phyloP scores from a whole-genome alignment of 306 rosid species.

The Glycine tomentella region DNA sequence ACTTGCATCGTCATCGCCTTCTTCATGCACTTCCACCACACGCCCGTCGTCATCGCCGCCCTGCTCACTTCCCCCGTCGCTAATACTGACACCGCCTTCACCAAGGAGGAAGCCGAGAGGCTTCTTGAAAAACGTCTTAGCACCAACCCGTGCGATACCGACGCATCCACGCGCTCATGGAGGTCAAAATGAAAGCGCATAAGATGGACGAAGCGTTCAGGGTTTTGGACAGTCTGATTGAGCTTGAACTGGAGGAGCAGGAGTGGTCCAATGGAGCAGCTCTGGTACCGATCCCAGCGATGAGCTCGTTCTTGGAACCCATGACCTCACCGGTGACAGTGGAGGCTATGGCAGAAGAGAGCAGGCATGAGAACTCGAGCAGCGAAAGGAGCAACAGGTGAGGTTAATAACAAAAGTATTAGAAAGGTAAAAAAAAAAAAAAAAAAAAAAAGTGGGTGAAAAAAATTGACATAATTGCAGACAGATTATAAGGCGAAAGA shows the following conservation, averaged over 20 bases:
- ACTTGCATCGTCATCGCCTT: constrained; percentile 69
- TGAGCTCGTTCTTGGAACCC: too few species aligned
- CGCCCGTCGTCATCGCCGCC: constrained; percentile 70
- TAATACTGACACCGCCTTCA: constrained; percentile 42
- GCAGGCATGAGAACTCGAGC: too few species aligned
- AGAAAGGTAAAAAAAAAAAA: too few species aligned
- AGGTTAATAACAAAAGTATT: too few species aligned
- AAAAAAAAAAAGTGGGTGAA: too few species aligned
- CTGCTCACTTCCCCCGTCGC: constrained; percentile 51
- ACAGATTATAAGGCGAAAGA: too few species aligned
- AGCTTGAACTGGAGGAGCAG: constrained; percentile 72
- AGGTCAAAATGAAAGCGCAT: constrained; percentile 61
- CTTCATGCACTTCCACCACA: constrained; percentile 65
- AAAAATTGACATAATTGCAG: too few species aligned
- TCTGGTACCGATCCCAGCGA: too few species aligned
- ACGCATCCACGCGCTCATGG: constrained; percentile 76
- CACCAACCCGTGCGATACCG: constrained; percentile 56
- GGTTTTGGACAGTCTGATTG: constrained; percentile 70
- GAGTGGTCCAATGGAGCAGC: constrained; percentile 62
- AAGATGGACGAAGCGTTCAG: constrained; percentile 66
- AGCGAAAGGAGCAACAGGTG: too few species aligned
- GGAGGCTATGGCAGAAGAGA: too few species aligned
- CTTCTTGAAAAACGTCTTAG: constrained; percentile 56
- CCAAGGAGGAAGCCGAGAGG: constrained; percentile 54
- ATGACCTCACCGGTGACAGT: too few species aligned